Percentiles rank a stretch among this genome's conserved stretches.
Conservation (phyloP, 2,329 filamentous ascomycete genomes). For the Aspergillus sp. region DNA sequence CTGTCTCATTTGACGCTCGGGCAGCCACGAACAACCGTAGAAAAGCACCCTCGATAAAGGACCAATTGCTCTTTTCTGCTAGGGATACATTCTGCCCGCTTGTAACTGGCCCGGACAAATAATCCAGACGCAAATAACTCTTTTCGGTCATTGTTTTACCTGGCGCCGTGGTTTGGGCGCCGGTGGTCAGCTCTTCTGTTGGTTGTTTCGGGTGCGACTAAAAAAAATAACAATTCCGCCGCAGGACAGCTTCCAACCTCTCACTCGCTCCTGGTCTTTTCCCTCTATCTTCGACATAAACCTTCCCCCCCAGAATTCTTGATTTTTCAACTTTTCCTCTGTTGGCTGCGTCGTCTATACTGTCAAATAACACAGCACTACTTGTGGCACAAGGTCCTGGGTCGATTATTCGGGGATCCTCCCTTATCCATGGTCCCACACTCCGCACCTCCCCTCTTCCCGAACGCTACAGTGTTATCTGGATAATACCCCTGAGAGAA, state of each 20-base stretch:
- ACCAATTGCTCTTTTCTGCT: not conserved
- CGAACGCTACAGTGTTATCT: conserved; percentile 15
- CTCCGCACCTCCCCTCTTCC: conserved; percentile 18
- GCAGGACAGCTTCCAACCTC: conserved; percentile 12
- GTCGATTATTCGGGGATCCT: conserved; percentile 17
- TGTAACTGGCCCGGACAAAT: not conserved
- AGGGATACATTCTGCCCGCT: not conserved
- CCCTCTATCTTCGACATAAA: not conserved
- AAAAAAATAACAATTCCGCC: conserved; percentile 10
- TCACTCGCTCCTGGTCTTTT: conserved; percentile 4
- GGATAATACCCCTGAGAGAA: conserved; percentile 9
- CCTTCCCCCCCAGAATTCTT: not conserved
- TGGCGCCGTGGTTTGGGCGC: not conserved
- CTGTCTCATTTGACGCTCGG: too few relatives aligned
- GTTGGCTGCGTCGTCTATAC: not conserved
- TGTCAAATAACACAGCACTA: not conserved
- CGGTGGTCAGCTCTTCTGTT: conserved; percentile 5
- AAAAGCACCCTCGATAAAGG: not conserved
- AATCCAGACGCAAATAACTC: not conserved
- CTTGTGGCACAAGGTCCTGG: not conserved
- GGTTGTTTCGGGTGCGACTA: conserved; percentile 19
- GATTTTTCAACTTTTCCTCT: not conserved
- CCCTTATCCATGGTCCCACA: conserved; percentile 28
- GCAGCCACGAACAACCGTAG: too few relatives aligned
- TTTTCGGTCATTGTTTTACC: not conserved